Percentiles rank a stretch among this genome's conserved stretches.
Evolutionary conservation across 768 basidiomycete genomes (phyloP).

Genomic region (Hemileccinum rubropunctum): DNA sequence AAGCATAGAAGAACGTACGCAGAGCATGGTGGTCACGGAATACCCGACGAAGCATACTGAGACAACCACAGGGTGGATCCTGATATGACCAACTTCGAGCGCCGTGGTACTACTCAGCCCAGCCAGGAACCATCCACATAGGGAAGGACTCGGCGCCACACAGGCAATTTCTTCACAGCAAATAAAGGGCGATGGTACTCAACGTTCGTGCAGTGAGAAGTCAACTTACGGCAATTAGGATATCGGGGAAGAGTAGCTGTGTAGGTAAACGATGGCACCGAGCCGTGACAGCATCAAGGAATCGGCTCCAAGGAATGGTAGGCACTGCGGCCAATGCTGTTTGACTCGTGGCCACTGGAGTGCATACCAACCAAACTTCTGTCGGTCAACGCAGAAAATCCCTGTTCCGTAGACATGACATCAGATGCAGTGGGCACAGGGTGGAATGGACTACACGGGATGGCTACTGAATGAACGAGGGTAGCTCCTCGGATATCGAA

Average conservation of each 20-base stretch:
- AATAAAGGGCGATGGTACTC: background rate
- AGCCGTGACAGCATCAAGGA: background rate
- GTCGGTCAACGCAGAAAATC: background rate
- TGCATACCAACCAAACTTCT: background rate
- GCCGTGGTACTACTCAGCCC: background rate
- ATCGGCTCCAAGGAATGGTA: background rate
- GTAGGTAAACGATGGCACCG: background rate
- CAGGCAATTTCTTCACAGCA: background rate
- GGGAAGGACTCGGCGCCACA: background rate
- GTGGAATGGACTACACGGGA: background rate
- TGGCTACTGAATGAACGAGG: slow-evolving; percentile 18
- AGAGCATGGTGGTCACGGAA: too few relatives aligned
- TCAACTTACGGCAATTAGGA: background rate
- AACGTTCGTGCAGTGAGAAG: background rate
- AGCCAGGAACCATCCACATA: background rate
- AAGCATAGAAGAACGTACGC: slow-evolving; percentile 9
- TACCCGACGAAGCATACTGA: slow-evolving; percentile 3
- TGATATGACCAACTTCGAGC: slow-evolving; percentile 2
- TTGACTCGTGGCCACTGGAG: background rate
- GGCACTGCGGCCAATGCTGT: background rate
- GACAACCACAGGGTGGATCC: slow-evolving; percentile 22
- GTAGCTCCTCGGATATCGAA: slow-evolving; percentile 19
- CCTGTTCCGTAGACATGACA: background rate
- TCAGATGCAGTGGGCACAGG: slow-evolving; percentile 4
- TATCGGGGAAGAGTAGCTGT: background rate